Evolutionary conservation across 148 eudicot genomes (phyloP), one percentile per base, ranked within the genome.

Genomic region (Fagopyrum esculentum): DNA sequence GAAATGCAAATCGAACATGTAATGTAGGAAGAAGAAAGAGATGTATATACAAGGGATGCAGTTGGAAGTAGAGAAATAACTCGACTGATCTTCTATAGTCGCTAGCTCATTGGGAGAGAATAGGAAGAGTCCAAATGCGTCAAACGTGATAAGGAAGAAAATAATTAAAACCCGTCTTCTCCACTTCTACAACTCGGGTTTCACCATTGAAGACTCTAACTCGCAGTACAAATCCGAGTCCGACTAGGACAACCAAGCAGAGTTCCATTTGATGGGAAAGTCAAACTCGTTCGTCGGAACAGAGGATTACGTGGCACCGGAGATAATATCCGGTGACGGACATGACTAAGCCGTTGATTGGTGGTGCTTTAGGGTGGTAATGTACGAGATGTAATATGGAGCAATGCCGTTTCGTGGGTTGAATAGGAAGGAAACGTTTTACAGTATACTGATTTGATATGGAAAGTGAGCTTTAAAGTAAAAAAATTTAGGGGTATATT

Each of bases 281-380:
- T 83, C 96, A 2, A 89, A 90, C 78, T 90, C 96, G 78, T 90
- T 93, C 76, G 98, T 93, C 4, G 98, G 98, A 2, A 93, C 98
- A 30, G 98, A 90, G 78, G 98, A 93, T 63, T 93, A 93, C 84
- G 89, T 93, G 79, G 88, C 98, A 35, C 96, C 98, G 2, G 96
- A 90, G 83, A 83, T 93, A 22, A 84, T 93, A 2, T 43, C 73
- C 63, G 90, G 89, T n/a, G 78, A 86, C 46, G 96, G 93, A 40
- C 98, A 93, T 78, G 93, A 89, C 29, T 90, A 85, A 71, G 69
- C 88, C 44, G 93, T 89, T 3, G 96, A 93, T 79, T 90, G 88
- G 89, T 93, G 98, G 98, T 89, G 90, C 68, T 55, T 85, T 2
- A 93, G 98, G 1, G 79, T 90, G 52, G 86, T 90, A 45, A 63